Conservation (phyloP, 2,329 filamentous ascomycete species). For the Aspergillus uvarum region DNA sequence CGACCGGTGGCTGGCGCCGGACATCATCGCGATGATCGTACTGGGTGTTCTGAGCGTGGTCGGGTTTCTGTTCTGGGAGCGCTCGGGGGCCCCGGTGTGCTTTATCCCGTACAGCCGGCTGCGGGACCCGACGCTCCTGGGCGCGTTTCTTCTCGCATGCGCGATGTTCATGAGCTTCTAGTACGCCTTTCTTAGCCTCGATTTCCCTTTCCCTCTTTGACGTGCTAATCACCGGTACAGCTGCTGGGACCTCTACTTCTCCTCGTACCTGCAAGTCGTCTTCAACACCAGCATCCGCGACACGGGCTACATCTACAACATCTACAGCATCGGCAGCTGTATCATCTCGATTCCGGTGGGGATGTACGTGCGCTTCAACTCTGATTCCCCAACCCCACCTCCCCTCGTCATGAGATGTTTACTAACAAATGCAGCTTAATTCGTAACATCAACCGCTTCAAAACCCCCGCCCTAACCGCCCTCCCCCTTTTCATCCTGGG, state of each 20-base stretch:
- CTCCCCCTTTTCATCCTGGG: constrained; percentile 23
- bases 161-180: constrained; percentile 11
- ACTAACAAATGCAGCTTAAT: constrained; percentile 12
- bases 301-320: constrained; percentile 26
- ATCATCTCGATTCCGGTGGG: constrained; percentile 22
- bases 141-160: constrained; percentile 23
- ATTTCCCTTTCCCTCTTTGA: neutral
- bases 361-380: constrained; percentile 2
- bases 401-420: too few species aligned
- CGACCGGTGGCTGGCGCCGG: constrained; percentile 25
- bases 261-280: constrained; percentile 29
- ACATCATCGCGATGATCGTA: constrained; percentile 24
- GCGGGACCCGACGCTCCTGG: constrained; percentile 23
- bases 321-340: constrained; percentile 24
- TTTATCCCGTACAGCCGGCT: constrained; percentile 26
- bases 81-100: constrained; percentile 21
- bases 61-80: constrained; percentile 24
- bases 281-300: constrained; percentile 21
- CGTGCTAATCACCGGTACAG: neutral
- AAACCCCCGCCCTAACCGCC: constrained; percentile 20
- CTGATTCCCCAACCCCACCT: too few species aligned
- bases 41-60: constrained; percentile 18
- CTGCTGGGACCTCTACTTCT: constrained; percentile 20
- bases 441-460: constrained; percentile 20
- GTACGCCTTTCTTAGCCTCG: neutral